Base-by-base conservation (phyloP, 2,329 filamentous ascomycete genomes). In the Sporothrix sp. region DNA sequence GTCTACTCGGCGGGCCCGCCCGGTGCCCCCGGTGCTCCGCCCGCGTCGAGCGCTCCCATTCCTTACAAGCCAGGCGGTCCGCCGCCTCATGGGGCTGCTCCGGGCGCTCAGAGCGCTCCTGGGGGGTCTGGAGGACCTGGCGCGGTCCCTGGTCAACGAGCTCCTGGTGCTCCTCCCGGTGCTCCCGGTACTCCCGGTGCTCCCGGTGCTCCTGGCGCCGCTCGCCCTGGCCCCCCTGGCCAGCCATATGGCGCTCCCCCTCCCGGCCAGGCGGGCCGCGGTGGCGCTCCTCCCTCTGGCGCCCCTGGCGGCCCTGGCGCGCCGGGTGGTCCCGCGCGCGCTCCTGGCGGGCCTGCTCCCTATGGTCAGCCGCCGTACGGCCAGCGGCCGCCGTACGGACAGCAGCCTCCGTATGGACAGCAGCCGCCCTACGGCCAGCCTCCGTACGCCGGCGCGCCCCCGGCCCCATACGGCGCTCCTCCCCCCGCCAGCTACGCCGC, bases 311-410 rank as follows among this genome's bases (percentile, higher is more conserved):
- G 25, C 7, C 39, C 39, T 2, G 37, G 36, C 3, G 30, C 16
- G 6, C 38, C 48, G 4, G 48, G 39, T 21, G 28, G 30, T 14
- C 38, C 48, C 3, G 28, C 48, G 21, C 39, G 48, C 11, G 48
- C 33, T 20, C 49, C 49, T 13, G 50, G 50, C 7, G 42, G 38
- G 36, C 42, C 49, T 14, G 48, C 32, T n/a, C 44, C 44, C 3
- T 49, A 49, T 7, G 46, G 35, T n/a, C 45, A 48, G 25, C 35
- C 33, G 13, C 27, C 42, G 2, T 47, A 47, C 18, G 27, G 20
- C 13, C 51, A 48, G 16, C 38, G 25, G 13, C 37, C 43, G 2
- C 21, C 36, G 1, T 48, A 39, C 14, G 23, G 32, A 5, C 33
- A 25, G 14, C 46, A 48, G 18, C 38, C 36, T 2, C 25, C 23